A percentile compares a stretch with the other conserved stretches of the same genome.
Evolutionary conservation across 2,329 filamentous ascomycete species (phyloP).

Genomic region (Passalora sequoiae): DNA sequence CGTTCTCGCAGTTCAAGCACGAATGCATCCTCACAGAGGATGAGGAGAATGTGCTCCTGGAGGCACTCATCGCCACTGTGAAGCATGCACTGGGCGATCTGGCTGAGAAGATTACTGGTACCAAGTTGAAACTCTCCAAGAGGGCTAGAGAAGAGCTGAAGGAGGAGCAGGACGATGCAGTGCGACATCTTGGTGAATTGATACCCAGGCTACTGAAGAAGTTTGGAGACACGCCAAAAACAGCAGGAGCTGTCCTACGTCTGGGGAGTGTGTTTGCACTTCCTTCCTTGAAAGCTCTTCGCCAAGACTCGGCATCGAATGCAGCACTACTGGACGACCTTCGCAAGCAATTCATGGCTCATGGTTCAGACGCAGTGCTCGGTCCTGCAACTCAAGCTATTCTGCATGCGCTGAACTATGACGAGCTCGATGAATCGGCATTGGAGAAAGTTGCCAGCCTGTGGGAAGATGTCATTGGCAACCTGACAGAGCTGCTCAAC

Average conservation of each 20-base stretch:
- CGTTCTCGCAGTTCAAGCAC: constrained; percentile 61
- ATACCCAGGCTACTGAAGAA: constrained; percentile 88
- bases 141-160: constrained; percentile 56
- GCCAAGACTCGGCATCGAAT: constrained; percentile 78
- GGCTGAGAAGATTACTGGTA: constrained; percentile 56
- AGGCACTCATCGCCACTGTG: constrained; percentile 78
- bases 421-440: constrained; percentile 81
- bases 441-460: constrained; percentile 73
- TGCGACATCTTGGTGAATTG: constrained; percentile 67
- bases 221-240: constrained; percentile 82
- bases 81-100: constrained; percentile 65
- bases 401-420: constrained; percentile 76
- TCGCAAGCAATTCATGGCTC: constrained; percentile 88
- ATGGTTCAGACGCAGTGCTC: constrained; percentile 79
- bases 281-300: constrained; percentile 79
- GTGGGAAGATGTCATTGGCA: constrained; percentile 78
- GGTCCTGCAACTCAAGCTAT: constrained; percentile 78
- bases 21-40: constrained; percentile 66
- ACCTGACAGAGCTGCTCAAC: constrained; percentile 62
- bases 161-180: constrained; percentile 72
- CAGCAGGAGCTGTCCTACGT: constrained; percentile 77
- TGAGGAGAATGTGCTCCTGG: constrained; percentile 80
- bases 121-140: constrained; percentile 53
- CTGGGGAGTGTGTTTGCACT: constrained; percentile 83
- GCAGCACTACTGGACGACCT: constrained; percentile 81